Evolutionary conservation across 2,329 filamentous ascomycete species (phyloP).

Genomic region (Neurospora sp.): DNA sequence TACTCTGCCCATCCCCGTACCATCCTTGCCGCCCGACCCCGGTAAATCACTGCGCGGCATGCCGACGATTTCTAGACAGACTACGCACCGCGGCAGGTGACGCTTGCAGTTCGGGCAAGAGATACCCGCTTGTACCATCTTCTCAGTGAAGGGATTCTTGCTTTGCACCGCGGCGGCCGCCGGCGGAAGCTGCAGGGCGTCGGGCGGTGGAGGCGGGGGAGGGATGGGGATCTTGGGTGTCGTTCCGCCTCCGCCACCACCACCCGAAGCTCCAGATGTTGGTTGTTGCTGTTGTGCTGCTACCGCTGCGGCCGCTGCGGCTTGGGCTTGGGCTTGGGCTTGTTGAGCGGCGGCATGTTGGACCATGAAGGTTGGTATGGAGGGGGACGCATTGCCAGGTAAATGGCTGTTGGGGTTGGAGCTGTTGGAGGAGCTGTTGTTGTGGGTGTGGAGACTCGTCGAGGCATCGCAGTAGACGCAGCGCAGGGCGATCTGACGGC

Average conservation of each 20-base stretch:
- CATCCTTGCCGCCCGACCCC: constrained; percentile 22
- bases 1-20: neutral
- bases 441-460: constrained; percentile 30
- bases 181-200: neutral
- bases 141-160: constrained; percentile 47
- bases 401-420: constrained; percentile 5
- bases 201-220: neutral
- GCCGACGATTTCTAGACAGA: constrained; percentile 58
- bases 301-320: constrained; percentile 2
- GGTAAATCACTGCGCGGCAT: constrained; percentile 51
- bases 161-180: constrained; percentile 9
- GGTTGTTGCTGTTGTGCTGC: constrained; percentile 4
- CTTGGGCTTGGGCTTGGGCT: constrained; percentile 11
- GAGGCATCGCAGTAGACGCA: constrained; percentile 67
- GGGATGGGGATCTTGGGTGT: constrained; percentile 19
- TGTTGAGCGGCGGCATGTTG: constrained; percentile 6
- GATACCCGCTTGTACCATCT: constrained; percentile 48
- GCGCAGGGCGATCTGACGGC: constrained; percentile 62
- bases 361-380: constrained; percentile 7
- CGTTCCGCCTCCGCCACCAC: constrained; percentile 1
- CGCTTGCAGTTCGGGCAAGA: constrained; percentile 58
- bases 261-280: constrained; percentile 1
- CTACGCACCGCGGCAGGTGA: constrained; percentile 56
- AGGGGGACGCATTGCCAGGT: constrained; percentile 5
- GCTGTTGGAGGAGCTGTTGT: constrained; percentile 4